phyloP scores from a whole-genome alignment of 2,329 filamentous ascomycete species.

The Monosporascus sp. region DNA sequence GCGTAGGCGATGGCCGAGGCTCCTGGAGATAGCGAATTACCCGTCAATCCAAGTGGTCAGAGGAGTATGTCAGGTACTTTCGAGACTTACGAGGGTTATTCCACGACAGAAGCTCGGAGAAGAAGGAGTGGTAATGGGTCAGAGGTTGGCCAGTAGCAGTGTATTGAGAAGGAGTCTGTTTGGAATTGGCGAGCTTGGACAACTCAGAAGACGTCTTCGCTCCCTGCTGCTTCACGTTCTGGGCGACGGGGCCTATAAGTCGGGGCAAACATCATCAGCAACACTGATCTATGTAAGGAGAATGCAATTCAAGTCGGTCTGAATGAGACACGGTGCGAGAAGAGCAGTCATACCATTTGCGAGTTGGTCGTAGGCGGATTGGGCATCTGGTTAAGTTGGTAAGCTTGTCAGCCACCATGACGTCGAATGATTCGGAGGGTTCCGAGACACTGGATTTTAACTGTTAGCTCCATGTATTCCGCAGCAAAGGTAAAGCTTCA shows the following conservation, averaged over 20 bases:
- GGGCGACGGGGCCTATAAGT: slow-evolving; percentile 49
- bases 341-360: slow-evolving; percentile 37
- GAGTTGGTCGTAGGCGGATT: slow-evolving; percentile 43
- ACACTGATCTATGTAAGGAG: not conserved
- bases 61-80: slow-evolving; percentile 4
- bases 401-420: slow-evolving; percentile 28
- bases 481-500: slow-evolving; percentile 2
- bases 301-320: not conserved
- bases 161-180: slow-evolving; percentile 46
- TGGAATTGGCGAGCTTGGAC: slow-evolving; percentile 52
- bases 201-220: slow-evolving; percentile 52
- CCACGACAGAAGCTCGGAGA: slow-evolving; percentile 65
- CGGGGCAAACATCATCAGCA: slow-evolving; percentile 3
- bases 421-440: slow-evolving; percentile 8
- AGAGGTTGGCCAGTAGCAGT: slow-evolving; percentile 58
- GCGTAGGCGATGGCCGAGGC: slow-evolving; percentile 61
- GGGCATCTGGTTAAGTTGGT: slow-evolving; percentile 34
- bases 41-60: slow-evolving; percentile 16
- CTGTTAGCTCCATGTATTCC: slow-evolving; percentile 26
- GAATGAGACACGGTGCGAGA: too few relatives aligned
- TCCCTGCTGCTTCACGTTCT: slow-evolving; percentile 52
- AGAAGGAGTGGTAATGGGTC: slow-evolving; percentile 68
- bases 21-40: slow-evolving; percentile 32
- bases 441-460: slow-evolving; percentile 28
- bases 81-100: slow-evolving; percentile 56